Base-by-base conservation (phyloP, 257 asterid species). In the Solanum rostratum region DNA sequence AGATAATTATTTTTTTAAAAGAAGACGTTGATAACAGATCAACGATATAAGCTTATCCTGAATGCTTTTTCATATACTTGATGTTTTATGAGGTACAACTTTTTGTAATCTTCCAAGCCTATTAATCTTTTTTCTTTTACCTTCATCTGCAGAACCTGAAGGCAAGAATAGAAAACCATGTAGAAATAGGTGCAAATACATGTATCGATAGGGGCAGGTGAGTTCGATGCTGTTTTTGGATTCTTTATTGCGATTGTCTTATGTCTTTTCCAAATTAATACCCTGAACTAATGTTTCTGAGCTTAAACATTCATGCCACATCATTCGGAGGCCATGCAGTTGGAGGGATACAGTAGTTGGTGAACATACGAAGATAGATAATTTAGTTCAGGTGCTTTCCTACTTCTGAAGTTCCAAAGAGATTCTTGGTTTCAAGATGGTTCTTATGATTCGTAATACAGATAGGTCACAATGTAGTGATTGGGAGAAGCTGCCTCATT, bases 141-240 rank as follows among this genome's bases (percentile, higher is more conserved):
- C 27, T 52, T 69, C 53, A 11, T 83, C 55, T 87, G 80, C 92
- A 95, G 98, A 86, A 45, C 87, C 85, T 95, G 90, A 89, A 89
- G 86, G 98, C 89, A 88, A 90, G 85, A 82, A 91, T 95, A 79
- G 99, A 98, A 79, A 89, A 91, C 88, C 92, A 91, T 63, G 98
- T 96, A 74, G 98, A 95, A 86, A 92, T 96, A 20, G 99, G 99
- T 86, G 95, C 99, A 84, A 95, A 95, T 84, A 89, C 98, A 3
- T 95, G 98, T 91, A 93, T 96, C 39, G 99, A 96, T 85, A 91
- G 95, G 88, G 98, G 98, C 89, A 95, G 99, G 99, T 96, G 84
- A 90, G 82, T 43, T 41, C 16, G n/a, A 8, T 22, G 30, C 74
- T 63, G 73, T 49, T 82, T 84, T 57, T 79, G 62, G 79, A 30